Percentiles rank a stretch among this genome's conserved stretches.
phyloP scores from a whole-genome alignment of 2,329 filamentous ascomycete genomes.

The Neopestalotiopsis rosae region DNA sequence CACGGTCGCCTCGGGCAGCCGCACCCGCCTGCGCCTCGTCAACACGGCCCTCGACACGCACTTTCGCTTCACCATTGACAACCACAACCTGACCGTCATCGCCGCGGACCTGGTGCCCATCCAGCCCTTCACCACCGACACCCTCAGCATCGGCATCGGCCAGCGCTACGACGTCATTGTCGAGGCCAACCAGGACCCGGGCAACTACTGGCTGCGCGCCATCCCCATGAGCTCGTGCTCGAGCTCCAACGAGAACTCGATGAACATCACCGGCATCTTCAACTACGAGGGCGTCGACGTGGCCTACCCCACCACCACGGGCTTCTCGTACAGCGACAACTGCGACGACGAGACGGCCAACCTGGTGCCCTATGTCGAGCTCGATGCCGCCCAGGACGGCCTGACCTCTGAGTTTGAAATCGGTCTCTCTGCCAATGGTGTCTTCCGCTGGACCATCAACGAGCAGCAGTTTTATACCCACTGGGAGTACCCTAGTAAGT shows the following conservation, averaged over 20 bases:
- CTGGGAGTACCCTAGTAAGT: constrained; percentile 50
- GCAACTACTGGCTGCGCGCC: constrained; percentile 53
- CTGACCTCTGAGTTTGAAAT: constrained; percentile 34
- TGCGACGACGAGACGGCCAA: constrained; percentile 42
- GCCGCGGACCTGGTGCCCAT: constrained; percentile 60
- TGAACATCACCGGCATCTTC: constrained; percentile 33
- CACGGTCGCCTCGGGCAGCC: constrained; percentile 45
- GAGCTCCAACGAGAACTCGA: constrained; percentile 21
- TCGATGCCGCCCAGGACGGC: constrained; percentile 35
- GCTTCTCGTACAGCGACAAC: constrained; percentile 24
- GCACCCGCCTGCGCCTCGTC: constrained; percentile 51
- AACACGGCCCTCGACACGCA: constrained; percentile 45
- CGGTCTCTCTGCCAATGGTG: constrained; percentile 32
- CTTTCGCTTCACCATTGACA: constrained; percentile 53
- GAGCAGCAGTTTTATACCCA: constrained; percentile 51
- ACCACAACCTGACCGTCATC: constrained; percentile 60
- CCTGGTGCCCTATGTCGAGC: constrained; percentile 41
- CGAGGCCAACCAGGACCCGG: constrained; percentile 23
- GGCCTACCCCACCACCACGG: constrained; percentile 23
- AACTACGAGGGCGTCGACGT: constrained; percentile 40
- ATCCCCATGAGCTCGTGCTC: constrained; percentile 44
- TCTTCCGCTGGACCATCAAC: constrained; percentile 56
- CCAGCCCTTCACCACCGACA: constrained; percentile 52
- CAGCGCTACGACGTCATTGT: constrained; percentile 29
- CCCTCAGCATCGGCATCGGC: constrained; percentile 49